Conservation (phyloP, 371 early-diverging fungal species). For the Rhizopus microsporus region DNA sequence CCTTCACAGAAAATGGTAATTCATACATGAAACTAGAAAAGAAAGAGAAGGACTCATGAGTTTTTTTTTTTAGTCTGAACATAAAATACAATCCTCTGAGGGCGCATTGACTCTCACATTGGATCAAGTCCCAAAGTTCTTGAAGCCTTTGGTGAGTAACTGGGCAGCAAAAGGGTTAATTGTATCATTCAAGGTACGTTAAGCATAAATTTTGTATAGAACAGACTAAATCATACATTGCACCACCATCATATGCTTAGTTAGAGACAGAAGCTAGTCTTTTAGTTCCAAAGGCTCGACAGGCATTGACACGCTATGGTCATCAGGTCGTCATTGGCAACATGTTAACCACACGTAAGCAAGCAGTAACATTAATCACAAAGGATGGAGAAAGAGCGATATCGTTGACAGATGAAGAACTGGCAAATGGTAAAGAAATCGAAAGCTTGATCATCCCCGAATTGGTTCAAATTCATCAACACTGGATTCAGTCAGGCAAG, state of each 20-base stretch:
- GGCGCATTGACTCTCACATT: constrained; percentile 83
- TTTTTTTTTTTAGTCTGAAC: constrained; percentile 61
- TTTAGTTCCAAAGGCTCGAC: constrained; percentile 79
- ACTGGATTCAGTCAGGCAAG: constrained; percentile 52
- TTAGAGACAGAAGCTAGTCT: constrained; percentile 91
- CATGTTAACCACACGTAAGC: constrained; percentile 86
- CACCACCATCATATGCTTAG: constrained; percentile 29
- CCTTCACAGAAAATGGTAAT: constrained; percentile 84
- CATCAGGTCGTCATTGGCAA: constrained; percentile 98
- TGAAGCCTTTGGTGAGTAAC: constrained; percentile 87
- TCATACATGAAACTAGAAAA: neutral
- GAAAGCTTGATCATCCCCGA: constrained; percentile 84
- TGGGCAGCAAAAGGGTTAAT: constrained; percentile 90
- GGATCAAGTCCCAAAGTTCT: constrained; percentile 96
- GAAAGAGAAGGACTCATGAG: neutral
- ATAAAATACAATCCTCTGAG: constrained; percentile 94
- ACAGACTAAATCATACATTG: neutral
- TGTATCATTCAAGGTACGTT: constrained; percentile 90
- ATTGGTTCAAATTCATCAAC: constrained; percentile 69
- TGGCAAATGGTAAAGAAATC: constrained; percentile 74
- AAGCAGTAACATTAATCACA: constrained; percentile 78
- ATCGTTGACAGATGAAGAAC: constrained; percentile 64
- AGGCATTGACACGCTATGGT: constrained; percentile 84
- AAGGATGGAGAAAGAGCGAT: constrained; percentile 59
- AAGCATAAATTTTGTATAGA: neutral